Evolutionary conservation across 2,329 filamentous ascomycete genomes (phyloP), one percentile per base, ranked within the genome.

Genomic region (Fonsecaea monophora): DNA sequence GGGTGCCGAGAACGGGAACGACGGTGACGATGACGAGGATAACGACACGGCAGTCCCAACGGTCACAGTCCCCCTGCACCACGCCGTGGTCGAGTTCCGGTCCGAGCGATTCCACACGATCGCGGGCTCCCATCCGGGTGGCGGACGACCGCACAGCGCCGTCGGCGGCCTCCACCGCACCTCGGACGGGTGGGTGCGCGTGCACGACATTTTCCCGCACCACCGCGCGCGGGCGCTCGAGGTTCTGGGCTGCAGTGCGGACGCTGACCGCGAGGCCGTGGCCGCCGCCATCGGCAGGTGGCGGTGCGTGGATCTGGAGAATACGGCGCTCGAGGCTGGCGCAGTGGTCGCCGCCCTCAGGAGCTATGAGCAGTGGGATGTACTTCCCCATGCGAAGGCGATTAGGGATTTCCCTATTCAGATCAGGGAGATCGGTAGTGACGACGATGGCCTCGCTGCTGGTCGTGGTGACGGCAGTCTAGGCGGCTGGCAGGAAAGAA

Each of bases 151-250:
- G 0, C 82, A 79, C 76, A 81, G 80, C 0, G 74, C 78, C 0
- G 79, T 87, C 2, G 83, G 85, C 1, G 86, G 85, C 0, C 71
- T 87, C 0, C 81, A 88, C 71, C 78, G 77, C 60, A 82, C 84
- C 0, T 73, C 74, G 0, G 84, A 87, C 65, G 85, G 85, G 1
- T 77, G 84, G 58, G 80, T 88, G 2, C 80, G 85, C 1, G 81
- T 87, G 54, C 86, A 88, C 67, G 85, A 87, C 62, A 74, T 74
- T 0, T 87, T 87, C 63, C 78, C 81, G 0, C 81, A 86, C 59
- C 85, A 88, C 65, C 78, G 79, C 0, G 34, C 76, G 1, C 82
- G 80, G 2, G 79, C 81, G 0, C 74, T 83, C 2, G 65, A 73
- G 2, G 74, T 87, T 0, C 75, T 88, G 0, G 80, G 79, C 0